Conservation (phyloP, 2,329 filamentous ascomycete species). For the Monilinia fructicola region DNA sequence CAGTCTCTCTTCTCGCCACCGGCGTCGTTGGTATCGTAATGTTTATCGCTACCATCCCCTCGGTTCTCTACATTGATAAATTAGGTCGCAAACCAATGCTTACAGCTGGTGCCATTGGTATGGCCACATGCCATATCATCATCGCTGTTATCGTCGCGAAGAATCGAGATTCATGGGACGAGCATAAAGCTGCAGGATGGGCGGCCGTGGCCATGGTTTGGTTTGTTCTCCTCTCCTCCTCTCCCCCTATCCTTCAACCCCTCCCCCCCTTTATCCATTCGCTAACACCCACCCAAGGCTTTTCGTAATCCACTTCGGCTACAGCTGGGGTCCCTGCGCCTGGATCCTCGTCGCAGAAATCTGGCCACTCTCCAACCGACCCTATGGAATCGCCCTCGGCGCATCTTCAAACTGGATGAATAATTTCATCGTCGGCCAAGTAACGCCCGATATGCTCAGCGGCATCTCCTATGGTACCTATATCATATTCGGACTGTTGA, state of each 20-base stretch:
- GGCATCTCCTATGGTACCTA: constrained; percentile 69
- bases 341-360: constrained; percentile 77
- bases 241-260: background rate
- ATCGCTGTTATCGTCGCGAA: constrained; percentile 53
- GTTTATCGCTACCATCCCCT: constrained; percentile 66
- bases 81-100: constrained; percentile 63
- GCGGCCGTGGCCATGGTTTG: constrained; percentile 66
- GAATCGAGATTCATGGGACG: constrained; percentile 57
- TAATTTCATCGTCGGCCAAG: constrained; percentile 63
- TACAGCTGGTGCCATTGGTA: constrained; percentile 64
- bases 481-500: constrained; percentile 67
- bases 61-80: constrained; percentile 65
- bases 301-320: constrained; percentile 73
- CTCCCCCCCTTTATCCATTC: background rate
- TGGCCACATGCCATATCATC: constrained; percentile 51
- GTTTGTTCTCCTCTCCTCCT: background rate
- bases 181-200: constrained; percentile 65
- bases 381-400: constrained; percentile 69
- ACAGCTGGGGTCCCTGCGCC: constrained; percentile 71
- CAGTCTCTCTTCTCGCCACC: constrained; percentile 61
- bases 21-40: constrained; percentile 71
- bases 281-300: constrained; percentile 45
- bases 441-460: constrained; percentile 67
- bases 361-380: constrained; percentile 67
- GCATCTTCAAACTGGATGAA: constrained; percentile 66